Percentiles rank a stretch among this genome's conserved stretches.
phyloP scores from a whole-genome alignment of 2,329 filamentous ascomycete genomes.

The Phoma sp. region DNA sequence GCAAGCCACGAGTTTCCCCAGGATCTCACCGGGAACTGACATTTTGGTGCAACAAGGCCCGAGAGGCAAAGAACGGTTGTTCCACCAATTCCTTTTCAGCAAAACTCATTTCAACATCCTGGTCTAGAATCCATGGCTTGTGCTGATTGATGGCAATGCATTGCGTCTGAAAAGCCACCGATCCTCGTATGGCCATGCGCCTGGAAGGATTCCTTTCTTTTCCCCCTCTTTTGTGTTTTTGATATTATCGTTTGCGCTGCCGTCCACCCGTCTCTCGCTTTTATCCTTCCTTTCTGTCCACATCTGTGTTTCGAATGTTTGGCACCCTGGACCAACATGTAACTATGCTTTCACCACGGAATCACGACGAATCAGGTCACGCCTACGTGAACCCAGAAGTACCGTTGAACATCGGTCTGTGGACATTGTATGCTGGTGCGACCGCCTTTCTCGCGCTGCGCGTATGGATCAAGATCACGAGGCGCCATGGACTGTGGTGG shows the following conservation, averaged over 20 bases:
- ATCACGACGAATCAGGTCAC: constrained; percentile 26
- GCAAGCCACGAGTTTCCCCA: constrained; percentile 30
- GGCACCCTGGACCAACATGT: constrained; percentile 22
- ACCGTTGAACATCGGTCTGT: constrained; percentile 47
- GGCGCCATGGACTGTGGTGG: constrained; percentile 50
- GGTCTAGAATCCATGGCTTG: constrained; percentile 26
- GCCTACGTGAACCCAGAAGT: constrained; percentile 45
- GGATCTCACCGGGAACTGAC: constrained; percentile 25
- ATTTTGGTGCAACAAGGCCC: constrained; percentile 23
- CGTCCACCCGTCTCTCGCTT: constrained; percentile 12
- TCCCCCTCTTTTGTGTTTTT: constrained; percentile 18
- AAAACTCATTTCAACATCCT: constrained; percentile 23
- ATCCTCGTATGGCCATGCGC: constrained; percentile 21
- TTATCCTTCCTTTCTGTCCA: constrained; percentile 18
- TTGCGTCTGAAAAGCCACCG: constrained; percentile 25
- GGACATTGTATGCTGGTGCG: constrained; percentile 49
- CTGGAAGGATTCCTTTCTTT: constrained; percentile 20
- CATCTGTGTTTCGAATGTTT: constrained; percentile 15
- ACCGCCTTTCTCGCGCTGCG: constrained; percentile 45
- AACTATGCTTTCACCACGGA: constrained; percentile 33
- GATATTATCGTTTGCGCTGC: constrained; percentile 13
- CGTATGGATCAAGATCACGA: constrained; percentile 47
- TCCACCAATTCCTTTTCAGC: constrained; percentile 36
- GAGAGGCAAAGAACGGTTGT: constrained; percentile 25
- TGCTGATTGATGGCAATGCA: constrained; percentile 23